Evolutionary conservation across 768 basidiomycete genomes (phyloP).

Genomic region (Kwoniella sp.): DNA sequence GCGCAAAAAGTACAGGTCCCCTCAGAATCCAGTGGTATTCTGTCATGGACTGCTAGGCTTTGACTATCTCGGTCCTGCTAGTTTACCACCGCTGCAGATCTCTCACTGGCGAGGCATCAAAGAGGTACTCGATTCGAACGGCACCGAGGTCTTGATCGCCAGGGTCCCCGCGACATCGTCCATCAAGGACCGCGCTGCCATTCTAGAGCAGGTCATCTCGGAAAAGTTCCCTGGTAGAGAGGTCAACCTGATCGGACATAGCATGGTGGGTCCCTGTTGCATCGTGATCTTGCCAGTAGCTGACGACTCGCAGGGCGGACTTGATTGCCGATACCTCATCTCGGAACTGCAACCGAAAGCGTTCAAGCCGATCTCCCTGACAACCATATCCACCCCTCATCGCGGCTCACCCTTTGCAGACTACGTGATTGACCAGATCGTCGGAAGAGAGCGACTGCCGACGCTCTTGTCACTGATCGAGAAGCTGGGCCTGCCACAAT

Average conservation of each 20-base stretch:
- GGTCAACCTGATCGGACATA: conserved; percentile 87
- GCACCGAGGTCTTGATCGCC: conserved; percentile 83
- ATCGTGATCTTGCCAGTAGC: not conserved
- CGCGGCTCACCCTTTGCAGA: conserved; percentile 90
- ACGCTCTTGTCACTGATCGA: conserved; percentile 58
- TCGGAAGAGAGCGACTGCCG: conserved; percentile 52
- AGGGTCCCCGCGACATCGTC: conserved; percentile 89
- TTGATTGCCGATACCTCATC: conserved; percentile 85
- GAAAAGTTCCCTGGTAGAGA: conserved; percentile 72
- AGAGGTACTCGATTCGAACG: conserved; percentile 83
- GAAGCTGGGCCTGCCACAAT: conserved; percentile 73
- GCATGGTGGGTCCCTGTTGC: conserved; percentile 57
- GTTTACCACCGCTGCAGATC: conserved; percentile 61
- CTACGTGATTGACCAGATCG: conserved; percentile 55
- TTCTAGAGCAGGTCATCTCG: conserved; percentile 76
- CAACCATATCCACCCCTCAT: conserved; percentile 93
- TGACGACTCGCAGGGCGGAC: conserved; percentile 63
- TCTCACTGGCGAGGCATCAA: conserved; percentile 96
- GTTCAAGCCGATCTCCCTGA: conserved; percentile 79
- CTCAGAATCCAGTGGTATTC: conserved; percentile 82
- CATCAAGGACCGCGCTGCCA: conserved; percentile 80
- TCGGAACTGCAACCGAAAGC: conserved; percentile 71
- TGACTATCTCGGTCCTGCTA: conserved; percentile 47
- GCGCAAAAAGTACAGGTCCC: conserved; percentile 65
- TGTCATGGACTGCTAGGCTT: conserved; percentile 79